These are phyloP conservation scores for Juglanconis juglandina DNA, from an alignment of 2,329 filamentous ascomycete species.

Conservation along the genomic window DNA sequence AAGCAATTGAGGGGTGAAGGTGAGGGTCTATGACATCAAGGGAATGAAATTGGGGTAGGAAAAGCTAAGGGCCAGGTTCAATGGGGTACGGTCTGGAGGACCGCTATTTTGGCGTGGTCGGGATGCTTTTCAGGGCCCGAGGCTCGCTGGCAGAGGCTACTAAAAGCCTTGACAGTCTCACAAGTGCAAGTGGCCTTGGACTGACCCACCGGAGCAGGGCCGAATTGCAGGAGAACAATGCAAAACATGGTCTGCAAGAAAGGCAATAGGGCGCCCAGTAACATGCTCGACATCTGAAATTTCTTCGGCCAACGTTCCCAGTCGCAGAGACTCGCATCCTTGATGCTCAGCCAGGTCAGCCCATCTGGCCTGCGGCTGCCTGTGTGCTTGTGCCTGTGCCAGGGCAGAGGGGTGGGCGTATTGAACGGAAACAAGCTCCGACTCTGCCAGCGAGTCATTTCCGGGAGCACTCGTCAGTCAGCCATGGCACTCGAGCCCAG, in stretches of 20 bases:
- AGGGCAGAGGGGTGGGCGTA: slow-evolving; percentile 12
- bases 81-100: slow-evolving; percentile 8
- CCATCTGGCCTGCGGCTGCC: background rate
- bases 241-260: slow-evolving; percentile 16
- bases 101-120: background rate
- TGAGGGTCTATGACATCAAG: slow-evolving; percentile 14
- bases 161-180: background rate
- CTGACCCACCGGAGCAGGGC: slow-evolving; percentile 12
- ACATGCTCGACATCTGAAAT: slow-evolving; percentile 2
- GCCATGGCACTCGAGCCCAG: background rate
- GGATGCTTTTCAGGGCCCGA: slow-evolving; percentile 12
- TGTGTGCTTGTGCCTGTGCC: too few species aligned
- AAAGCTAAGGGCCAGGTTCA: slow-evolving; percentile 4
- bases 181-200: background rate
- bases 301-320: slow-evolving; percentile 2
- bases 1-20: slow-evolving; percentile 15
- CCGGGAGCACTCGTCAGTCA: slow-evolving; percentile 9
- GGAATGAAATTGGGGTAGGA: slow-evolving; percentile 11
- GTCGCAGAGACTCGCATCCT: slow-evolving; percentile 7
- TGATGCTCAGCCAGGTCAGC: slow-evolving; percentile 5
- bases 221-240: slow-evolving; percentile 18
- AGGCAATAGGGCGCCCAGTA: slow-evolving; percentile 5
- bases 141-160: background rate
- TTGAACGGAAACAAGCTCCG: slow-evolving; percentile 7
- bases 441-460: slow-evolving; percentile 18